Base-by-base conservation (phyloP, 495 filamentous ascomycete species). In the Penicillium subrubescens region DNA sequence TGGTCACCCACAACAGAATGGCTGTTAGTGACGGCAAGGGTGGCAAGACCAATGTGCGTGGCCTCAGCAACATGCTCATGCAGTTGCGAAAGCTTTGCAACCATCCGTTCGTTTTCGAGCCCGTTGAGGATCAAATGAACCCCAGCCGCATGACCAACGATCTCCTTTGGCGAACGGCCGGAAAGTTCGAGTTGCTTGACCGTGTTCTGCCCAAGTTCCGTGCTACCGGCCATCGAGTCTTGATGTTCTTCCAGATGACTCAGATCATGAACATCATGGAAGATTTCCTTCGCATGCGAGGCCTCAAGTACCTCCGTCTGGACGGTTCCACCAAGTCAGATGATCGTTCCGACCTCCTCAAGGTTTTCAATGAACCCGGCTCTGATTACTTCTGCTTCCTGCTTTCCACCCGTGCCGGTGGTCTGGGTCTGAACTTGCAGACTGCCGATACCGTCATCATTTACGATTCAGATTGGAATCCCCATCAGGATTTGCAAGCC, bases 231-330 rank as follows among this genome's bases (percentile, higher is more conserved):
- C 95, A 99, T 85, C 89, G 96, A 69, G 93, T 97, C 55, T 76
- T 99, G 72, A 98, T 99, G 90, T 99, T 99, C 86, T 99, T 99
- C 86, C 95, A 99, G 77, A 99, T 99, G 95, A 99, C 95, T 2
- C 92, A 96, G 44, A 99, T 99, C 72, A 99, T 99, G 95, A 97
- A 99, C 76, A 99, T 99, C 74, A 98, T 99, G 96, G 95, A 99
- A 70, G 95, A 99, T 77, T 99, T 95, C 77, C 82, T 99, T 58
- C 91, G 95, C 5, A 87, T 91, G 61, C 86, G 92, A 51, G 89
- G 88, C 31, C 82, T 96, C 66, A 79, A 87, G 60, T 99, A 97
- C 74, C 84, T 99, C 48, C 93, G 95, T 63, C 84, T 99, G 51
- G 95, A 99, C 70, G 95, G 95, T 75, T 92, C 93, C 5, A 99